A percentile compares a stretch with the other conserved stretches of the same genome.
These are phyloP conservation scores for Hypoxylon sp. DNA, from an alignment of 2,329 filamentous ascomycete genomes.

Conservation along the genomic window DNA sequence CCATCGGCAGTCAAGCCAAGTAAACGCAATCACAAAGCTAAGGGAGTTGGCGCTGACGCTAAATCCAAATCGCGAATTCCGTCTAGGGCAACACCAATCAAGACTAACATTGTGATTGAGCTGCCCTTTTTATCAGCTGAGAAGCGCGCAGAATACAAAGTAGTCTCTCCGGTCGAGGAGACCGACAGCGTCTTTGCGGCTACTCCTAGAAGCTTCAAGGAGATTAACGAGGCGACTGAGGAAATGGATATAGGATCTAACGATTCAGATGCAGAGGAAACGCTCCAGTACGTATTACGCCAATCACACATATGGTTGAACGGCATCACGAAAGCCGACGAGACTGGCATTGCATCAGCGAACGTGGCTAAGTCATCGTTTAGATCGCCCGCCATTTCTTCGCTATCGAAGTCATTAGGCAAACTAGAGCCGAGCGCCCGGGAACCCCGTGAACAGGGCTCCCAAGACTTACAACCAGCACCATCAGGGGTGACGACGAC, in stretches of 20 bases:
- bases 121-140: slow-evolving; percentile 34
- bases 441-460: not conserved
- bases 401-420: not conserved
- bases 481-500: not conserved
- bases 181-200: slow-evolving; percentile 6
- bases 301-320: slow-evolving; percentile 47
- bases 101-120: slow-evolving; percentile 35
- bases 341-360: not conserved
- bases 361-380: slow-evolving; percentile 6
- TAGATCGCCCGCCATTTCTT: not conserved
- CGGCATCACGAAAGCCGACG: slow-evolving; percentile 32
- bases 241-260: slow-evolving; percentile 13
- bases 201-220: slow-evolving; percentile 39
- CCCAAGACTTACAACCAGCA: not conserved
- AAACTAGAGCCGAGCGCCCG: not conserved
- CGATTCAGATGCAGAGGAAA: slow-evolving; percentile 33
- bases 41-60: not conserved
- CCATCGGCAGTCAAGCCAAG: not conserved
- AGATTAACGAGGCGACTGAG: slow-evolving; percentile 38
- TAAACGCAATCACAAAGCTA: not conserved
- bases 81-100: not conserved
- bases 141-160: slow-evolving; percentile 30
- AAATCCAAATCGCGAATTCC: not conserved
- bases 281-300: slow-evolving; percentile 45
- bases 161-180: slow-evolving; percentile 17